These are phyloP conservation scores for Alternaria sp. DNA, from an alignment of 2,329 filamentous ascomycete species.

Conservation along the genomic window DNA sequence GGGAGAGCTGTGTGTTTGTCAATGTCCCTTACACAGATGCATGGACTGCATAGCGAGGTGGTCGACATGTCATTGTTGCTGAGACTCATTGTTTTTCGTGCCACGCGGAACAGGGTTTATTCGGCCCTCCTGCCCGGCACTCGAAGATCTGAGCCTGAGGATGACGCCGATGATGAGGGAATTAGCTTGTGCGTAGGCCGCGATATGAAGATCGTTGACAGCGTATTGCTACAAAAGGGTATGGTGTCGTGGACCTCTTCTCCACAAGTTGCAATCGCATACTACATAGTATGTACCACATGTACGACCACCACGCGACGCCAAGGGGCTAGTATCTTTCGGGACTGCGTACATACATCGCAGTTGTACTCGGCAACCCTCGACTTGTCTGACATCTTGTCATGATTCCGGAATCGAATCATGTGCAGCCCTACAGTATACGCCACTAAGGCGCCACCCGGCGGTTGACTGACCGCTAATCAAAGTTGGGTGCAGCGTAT, in stretches of 20 bases:
- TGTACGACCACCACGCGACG: not conserved
- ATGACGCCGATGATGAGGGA: not conserved
- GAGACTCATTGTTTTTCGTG: not conserved
- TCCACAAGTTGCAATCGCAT: not conserved
- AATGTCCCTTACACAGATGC: not conserved
- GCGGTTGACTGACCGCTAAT: not conserved
- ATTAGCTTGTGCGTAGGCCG: not conserved
- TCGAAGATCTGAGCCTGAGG: conserved; percentile 3
- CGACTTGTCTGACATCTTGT: not conserved
- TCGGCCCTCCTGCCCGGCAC: conserved; percentile 2
- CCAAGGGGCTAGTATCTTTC: not conserved
- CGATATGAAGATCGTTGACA: conserved; percentile 4
- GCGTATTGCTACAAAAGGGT: not conserved
- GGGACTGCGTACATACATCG: not conserved
- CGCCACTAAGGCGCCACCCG: not conserved
- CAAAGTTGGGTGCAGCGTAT: not conserved
- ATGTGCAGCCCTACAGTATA: not conserved
- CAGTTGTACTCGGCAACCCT: not conserved
- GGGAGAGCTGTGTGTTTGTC: not conserved
- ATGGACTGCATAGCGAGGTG: not conserved
- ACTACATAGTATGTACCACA: no score
- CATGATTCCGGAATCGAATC: not conserved
- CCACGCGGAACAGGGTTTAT: conserved; percentile 2
- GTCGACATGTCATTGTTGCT: not conserved
- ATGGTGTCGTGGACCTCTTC: conserved; percentile 5